These are phyloP conservation scores for Gremmenia infestans DNA, from an alignment of 2,329 filamentous ascomycete genomes.

Conservation along the genomic window DNA sequence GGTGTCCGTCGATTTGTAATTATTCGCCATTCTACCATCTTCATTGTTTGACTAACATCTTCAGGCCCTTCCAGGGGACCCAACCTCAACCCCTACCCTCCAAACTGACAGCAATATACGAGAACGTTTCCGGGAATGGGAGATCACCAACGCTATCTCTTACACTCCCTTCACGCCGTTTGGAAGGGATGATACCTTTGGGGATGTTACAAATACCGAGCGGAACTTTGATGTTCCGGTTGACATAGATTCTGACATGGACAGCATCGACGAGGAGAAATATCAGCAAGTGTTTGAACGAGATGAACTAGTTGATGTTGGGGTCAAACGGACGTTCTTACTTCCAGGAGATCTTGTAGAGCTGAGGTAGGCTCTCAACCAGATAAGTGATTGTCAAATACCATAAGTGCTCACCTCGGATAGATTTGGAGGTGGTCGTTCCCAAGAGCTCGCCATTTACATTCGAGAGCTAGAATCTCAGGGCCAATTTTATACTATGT, in stretches of 20 bases:
- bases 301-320: constrained; percentile 43
- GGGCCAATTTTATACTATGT: constrained; percentile 45
- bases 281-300: constrained; percentile 10
- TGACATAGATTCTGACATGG: background rate
- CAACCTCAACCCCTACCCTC: background rate
- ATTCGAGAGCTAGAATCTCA: constrained; percentile 36
- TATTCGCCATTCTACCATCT: background rate
- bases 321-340: constrained; percentile 26
- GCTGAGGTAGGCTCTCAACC: constrained; percentile 21
- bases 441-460: constrained; percentile 42
- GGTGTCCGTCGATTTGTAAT: background rate
- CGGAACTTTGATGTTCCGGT: background rate
- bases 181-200: background rate
- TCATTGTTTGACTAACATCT: background rate
- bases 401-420: constrained; percentile 7
- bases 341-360: constrained; percentile 32
- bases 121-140: constrained; percentile 38
- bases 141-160: constrained; percentile 33
- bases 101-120: constrained; percentile 25
- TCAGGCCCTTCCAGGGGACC: background rate
- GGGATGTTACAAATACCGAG: background rate
- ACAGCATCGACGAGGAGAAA: background rate
- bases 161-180: background rate
- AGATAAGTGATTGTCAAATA: background rate
- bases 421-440: constrained; percentile 13